A percentile compares a stretch with the other conserved stretches of the same genome.
These are phyloP conservation scores for Salix arbutifolia DNA, from an alignment of 345 rosid species.

Conservation along the genomic window DNA sequence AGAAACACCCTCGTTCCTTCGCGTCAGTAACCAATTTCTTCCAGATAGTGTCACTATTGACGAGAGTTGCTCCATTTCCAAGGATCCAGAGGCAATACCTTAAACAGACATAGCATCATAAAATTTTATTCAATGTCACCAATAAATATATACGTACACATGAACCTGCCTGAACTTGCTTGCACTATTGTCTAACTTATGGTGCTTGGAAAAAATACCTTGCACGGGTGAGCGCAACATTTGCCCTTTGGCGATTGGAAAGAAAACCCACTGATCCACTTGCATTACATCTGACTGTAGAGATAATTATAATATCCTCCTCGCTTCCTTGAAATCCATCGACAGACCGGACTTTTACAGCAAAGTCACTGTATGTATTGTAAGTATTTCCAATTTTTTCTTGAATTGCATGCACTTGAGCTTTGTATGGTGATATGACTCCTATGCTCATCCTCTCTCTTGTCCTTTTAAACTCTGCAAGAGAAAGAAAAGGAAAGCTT, in stretches of 20 bases:
- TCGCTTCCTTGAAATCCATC: conserved; percentile 62
- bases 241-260: conserved; percentile 8
- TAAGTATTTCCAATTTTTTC: conserved; percentile 26
- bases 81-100: conserved; percentile 52
- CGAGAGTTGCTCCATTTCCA: conserved; percentile 39
- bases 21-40: conserved; percentile 31
- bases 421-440: conserved; percentile 49
- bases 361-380: conserved; percentile 8
- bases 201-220: conserved; percentile 22
- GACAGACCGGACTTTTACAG: conserved; percentile 33
- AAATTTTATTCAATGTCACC: not conserved
- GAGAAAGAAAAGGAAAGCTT: not conserved
- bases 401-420: conserved; percentile 49
- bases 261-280: conserved; percentile 39
- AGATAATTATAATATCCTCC: conserved; percentile 48
- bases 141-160: not conserved
- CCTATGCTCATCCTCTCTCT: conserved; percentile 34
- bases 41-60: conserved; percentile 35
- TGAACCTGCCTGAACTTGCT: not conserved
- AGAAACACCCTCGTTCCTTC: conserved; percentile 36
- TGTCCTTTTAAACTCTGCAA: conserved; percentile 3
- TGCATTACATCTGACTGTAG: conserved; percentile 46
- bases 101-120: not conserved
- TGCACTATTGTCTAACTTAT: not conserved
- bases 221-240: conserved; percentile 18